These are phyloP conservation scores for Arthrobotrys pseudoclavata DNA, from an alignment of 2,329 filamentous ascomycete species.

Conservation along the genomic window DNA sequence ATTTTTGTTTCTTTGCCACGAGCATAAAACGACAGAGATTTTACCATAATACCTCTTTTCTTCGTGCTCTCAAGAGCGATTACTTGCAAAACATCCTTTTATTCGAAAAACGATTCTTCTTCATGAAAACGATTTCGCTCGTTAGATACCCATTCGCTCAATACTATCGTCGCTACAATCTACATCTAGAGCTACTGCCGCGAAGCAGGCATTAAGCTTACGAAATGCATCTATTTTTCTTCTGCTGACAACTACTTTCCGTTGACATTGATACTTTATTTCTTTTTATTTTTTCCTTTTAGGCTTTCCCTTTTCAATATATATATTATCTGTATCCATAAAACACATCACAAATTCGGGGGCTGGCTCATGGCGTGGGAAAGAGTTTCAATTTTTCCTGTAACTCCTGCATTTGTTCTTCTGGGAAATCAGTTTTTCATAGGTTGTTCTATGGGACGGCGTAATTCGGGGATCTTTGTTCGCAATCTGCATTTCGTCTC, in stretches of 20 bases:
- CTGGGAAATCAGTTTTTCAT: constrained; percentile 33
- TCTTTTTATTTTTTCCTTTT: neutral
- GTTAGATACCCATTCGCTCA: constrained; percentile 50
- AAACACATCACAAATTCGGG: constrained; percentile 30
- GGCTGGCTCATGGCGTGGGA: constrained; percentile 24
- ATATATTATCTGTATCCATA: constrained; percentile 49
- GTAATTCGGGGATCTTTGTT: constrained; percentile 15
- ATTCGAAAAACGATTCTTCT: constrained; percentile 7
- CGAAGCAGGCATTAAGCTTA: neutral
- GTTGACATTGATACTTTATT: neutral
- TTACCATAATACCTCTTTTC: constrained; percentile 40
- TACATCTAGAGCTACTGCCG: neutral
- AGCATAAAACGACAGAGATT: constrained; percentile 50
- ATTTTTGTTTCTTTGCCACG: neutral
- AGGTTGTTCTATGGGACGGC: constrained; percentile 22
- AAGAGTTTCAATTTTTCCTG: constrained; percentile 17
- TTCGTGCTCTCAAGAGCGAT: constrained; percentile 4
- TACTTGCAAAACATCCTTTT: constrained; percentile 14
- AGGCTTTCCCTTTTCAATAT: constrained; percentile 9
- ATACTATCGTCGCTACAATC: neutral
- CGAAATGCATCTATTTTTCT: neutral
- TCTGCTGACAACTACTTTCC: neutral
- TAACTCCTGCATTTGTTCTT: constrained; percentile 32
- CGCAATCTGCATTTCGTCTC: constrained; percentile 28
- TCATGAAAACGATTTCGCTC: constrained; percentile 28